phyloP scores from a whole-genome alignment of 352 stramenopile species.

The Phytophthora chlamydospora region DNA sequence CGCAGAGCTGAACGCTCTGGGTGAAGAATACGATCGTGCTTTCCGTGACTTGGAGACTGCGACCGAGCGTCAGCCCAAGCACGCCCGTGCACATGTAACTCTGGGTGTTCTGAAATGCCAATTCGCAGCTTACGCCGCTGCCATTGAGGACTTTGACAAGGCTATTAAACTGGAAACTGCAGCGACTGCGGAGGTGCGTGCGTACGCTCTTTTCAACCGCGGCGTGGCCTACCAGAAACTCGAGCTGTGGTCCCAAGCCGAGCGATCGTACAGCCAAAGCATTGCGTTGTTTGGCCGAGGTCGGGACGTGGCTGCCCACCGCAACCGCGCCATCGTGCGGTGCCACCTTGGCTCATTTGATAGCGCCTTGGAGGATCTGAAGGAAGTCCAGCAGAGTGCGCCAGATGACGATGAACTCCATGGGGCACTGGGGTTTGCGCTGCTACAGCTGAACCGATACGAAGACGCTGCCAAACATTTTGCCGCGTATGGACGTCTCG shows the following conservation, averaged over 20 bases:
- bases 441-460: constrained; percentile 75
- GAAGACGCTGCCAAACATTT: constrained; percentile 70
- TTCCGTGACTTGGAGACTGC: constrained; percentile 68
- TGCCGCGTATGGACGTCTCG: constrained; percentile 61
- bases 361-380: constrained; percentile 69
- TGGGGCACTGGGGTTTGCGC: constrained; percentile 64
- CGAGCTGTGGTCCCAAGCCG: constrained; percentile 65
- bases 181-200: constrained; percentile 23
- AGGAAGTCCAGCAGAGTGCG: constrained; percentile 65
- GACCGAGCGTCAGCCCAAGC: constrained; percentile 55
- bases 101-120: constrained; percentile 81
- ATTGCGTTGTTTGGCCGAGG: constrained; percentile 50
- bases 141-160: constrained; percentile 75
- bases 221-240: constrained; percentile 77
- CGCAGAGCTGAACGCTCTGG: constrained; percentile 65
- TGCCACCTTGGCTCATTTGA: constrained; percentile 61
- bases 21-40: constrained; percentile 64
- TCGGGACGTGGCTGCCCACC: constrained; percentile 56
- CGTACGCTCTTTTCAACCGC: constrained; percentile 61
- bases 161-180: constrained; percentile 59
- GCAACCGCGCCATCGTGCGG: constrained; percentile 68
- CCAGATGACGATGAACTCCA: constrained; percentile 78
- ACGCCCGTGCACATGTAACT: constrained; percentile 60
- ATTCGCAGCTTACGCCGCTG: constrained; percentile 63
- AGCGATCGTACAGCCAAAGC: constrained; percentile 62